These are phyloP conservation scores for Rhizophagus clarus DNA, from an alignment of 192 early-diverging fungal species.

Conservation along the genomic window DNA sequence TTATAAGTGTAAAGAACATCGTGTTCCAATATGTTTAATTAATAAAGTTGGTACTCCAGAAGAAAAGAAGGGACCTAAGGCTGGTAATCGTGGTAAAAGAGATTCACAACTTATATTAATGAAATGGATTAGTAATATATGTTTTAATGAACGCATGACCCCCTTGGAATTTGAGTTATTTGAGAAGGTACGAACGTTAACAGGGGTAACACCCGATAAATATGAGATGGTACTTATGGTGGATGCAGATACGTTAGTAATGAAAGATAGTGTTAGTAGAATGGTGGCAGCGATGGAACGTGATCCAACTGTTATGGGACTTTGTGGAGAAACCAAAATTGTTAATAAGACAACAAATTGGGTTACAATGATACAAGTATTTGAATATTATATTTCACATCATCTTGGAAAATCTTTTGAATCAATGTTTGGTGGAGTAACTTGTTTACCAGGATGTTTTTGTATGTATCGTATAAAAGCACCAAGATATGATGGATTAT, in stretches of 20 bases:
- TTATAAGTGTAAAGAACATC: slow-evolving; percentile 59
- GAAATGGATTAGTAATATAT: slow-evolving; percentile 83
- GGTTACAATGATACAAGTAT: slow-evolving; percentile 92
- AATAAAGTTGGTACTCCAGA: slow-evolving; percentile 74
- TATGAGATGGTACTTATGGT: slow-evolving; percentile 85
- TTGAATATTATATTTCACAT: slow-evolving; percentile 98
- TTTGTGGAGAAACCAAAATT: slow-evolving; percentile 97
- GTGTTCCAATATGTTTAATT: slow-evolving; percentile 67
- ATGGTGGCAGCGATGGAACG: slow-evolving; percentile 94
- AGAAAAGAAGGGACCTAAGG: slow-evolving; percentile 67
- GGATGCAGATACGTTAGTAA: slow-evolving; percentile 90
- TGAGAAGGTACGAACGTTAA: slow-evolving; percentile 75
- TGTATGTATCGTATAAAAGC: slow-evolving; percentile 97
- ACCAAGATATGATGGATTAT: slow-evolving; percentile 64
- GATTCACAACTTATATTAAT: slow-evolving; percentile 97
- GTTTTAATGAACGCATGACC: slow-evolving; percentile 86
- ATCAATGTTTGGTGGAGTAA: slow-evolving; percentile 95
- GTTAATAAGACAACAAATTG: slow-evolving; percentile 86
- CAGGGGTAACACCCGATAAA: slow-evolving; percentile 84
- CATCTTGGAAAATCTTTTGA: slow-evolving; percentile 95
- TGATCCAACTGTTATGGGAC: slow-evolving; percentile 90
- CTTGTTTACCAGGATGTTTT: slow-evolving; percentile 96
- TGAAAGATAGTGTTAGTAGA: slow-evolving; percentile 73
- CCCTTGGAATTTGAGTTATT: slow-evolving; percentile 93
- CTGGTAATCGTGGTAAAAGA: slow-evolving; percentile 94